Evolutionary conservation across 1,284 basidiomycete species (phyloP), one percentile per base, ranked within the genome.

Genomic region (Flammula alnicola): DNA sequence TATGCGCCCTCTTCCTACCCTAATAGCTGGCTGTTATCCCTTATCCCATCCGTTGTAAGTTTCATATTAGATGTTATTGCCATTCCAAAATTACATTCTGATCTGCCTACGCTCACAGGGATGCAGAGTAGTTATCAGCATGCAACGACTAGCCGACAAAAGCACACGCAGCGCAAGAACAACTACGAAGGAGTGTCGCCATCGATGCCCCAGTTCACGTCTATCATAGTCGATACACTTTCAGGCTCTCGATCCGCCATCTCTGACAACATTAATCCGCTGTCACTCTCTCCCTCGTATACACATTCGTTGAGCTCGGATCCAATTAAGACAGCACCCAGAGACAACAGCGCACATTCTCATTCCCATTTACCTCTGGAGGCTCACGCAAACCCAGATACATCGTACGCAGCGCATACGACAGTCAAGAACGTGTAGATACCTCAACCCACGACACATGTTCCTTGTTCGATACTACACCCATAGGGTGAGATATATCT

Each of bases 51-150:
- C n/a, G 29, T 52, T n/a, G 56, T 60, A 45, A 51, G 56, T 50
- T 6, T n/a, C 33, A 16, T 16, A n/a, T n/a, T n/a, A n/a, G n/a
- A n/a, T n/a, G n/a, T n/a, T n/a, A n/a, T n/a, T n/a, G n/a, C n/a
- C n/a, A n/a, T n/a, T 30, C 19, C 31, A 22, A 29, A 22, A 36
- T 8, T 26, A 23, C 16, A 16, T 37, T 37, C 44, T 41, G 14
- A 36, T 33, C 42, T 27, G 19, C 33, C 30, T 14, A 16, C 17
- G 29, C 26, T n/a, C 17, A 22, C 36, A 60, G 56, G 56, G 54
- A 17, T 60, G 58, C 33, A 48, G 56, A 49, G 50, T 60, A 26
- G 56, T 58, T 7, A 56, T 56, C 50, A 56, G 50, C 41, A 54
- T 60, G 54, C 58, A 60, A 42, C 44, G 36, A 11, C 31, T 60